Base-by-base conservation (phyloP, 1,284 basidiomycete genomes). In the Marasmius fiardii region DNA sequence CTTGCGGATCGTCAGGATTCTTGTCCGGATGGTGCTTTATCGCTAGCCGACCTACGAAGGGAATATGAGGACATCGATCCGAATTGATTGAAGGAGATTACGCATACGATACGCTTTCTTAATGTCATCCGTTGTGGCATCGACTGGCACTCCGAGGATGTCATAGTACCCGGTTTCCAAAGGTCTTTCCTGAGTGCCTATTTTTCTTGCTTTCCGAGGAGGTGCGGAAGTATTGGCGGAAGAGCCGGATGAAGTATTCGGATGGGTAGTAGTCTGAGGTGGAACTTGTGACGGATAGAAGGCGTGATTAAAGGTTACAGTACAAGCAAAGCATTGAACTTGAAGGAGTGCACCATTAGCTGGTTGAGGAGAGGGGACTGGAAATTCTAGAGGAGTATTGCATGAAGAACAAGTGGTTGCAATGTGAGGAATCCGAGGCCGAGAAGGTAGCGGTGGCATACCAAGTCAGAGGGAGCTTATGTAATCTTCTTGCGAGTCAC, bases 11-110 rank as follows among this genome's bases (percentile, higher is more conserved):
- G 66, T 94, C 88, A 0, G 90, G 91, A 68, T 98, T 98, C 82
- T 98, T 92, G 77, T 93, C 90, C 0, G 91, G 89, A 65, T 92
- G 88, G 64, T 90, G 88, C 72, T 96, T 96, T 74, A 98, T 97
- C 2, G 96, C 96, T 52, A 97, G 78, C 18, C 95, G 86, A 51
- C 95, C 90, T 90, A 60, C 18, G 35, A 20, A 1, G 8, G 12
- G 39, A 49, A 35, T 23, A 18, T 43, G 16, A 52, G 16, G 20
- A n/a, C 26, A 21, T 23, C 4, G 28, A 24, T 52, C 10, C 56
- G 39, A 10, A 41, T 37, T 16, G 28, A 41, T 16, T 21, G 41
- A 55, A 20, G 41, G 58, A 52, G 44, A 16, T n/a, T 18, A 20
- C 48, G 73, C 87, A 60, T 66, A 88, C 90, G 84, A 74, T 99